Evolutionary conservation across 495 filamentous ascomycete genomes (phyloP), one percentile per base, ranked within the genome.

Genomic region (Aspergillus nanangensis): DNA sequence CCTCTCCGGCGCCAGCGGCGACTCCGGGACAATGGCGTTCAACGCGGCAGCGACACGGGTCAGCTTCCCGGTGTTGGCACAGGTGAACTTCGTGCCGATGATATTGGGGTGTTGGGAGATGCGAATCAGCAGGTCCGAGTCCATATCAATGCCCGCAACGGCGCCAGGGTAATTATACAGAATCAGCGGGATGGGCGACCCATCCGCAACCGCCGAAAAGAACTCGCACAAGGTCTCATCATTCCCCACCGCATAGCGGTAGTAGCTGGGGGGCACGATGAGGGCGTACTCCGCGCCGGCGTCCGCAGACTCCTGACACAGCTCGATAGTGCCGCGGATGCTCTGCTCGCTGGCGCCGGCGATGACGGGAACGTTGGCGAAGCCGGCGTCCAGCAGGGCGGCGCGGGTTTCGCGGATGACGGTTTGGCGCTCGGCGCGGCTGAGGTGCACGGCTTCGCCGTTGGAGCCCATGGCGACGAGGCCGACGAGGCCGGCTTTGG

Each of bases 111-210:
- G 88, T 50, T 83, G 67, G 17, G 86, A 87, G 33, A 95, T 79
- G 57, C 75, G 79, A 62, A 93, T 88, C 51, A 94, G 78, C 39
- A 93, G 77, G 59, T 95, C 89, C 25, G 83, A 88, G 74, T 92
- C 88, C 85, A 95, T 87, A 60, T 94, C 89, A 56, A 95, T 88
- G 21, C 89, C 89, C n/a, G 87, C 80, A 4, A 94, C 89, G 27
- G 88, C 89, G 27, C 88, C 89, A 1, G 89, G 89, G 68, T 94
- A 94, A 73, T 95, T 94, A 73, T 94, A 93, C 10, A 95, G 71
- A 44, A 92, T 79, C n/a, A 95, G 69, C 3, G 87, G 86, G 13
- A 94, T 62, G 5, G 89, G 87, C 18, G 80, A 84, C 9, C 55
- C 72, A 58, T 91, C 85, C 19, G 89, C 89, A 1, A 93, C 86